Evolutionary conservation across 2,329 filamentous ascomycete species (phyloP).

Genomic region (Talaromyces albobiverticillius): DNA sequence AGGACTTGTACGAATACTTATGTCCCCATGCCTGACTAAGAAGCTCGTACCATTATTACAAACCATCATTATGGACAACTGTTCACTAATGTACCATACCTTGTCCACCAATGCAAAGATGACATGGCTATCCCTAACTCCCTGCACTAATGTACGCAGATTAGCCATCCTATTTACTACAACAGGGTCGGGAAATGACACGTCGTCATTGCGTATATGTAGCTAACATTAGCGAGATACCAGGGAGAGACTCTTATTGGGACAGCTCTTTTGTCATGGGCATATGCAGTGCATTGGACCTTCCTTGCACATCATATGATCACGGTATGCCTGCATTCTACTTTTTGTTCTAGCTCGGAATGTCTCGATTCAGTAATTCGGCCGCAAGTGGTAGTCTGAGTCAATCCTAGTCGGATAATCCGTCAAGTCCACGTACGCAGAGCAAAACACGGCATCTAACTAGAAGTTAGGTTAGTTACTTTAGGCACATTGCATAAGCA

Average conservation of each 20-base stretch:
- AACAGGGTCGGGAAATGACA: neutral
- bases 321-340: neutral
- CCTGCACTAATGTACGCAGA: neutral
- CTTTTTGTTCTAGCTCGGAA: neutral
- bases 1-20: slow-evolving; percentile 2
- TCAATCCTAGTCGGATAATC: neutral
- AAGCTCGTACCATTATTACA: neutral
- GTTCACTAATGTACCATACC: neutral
- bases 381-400: neutral
- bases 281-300: neutral
- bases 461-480: too few relatives aligned
- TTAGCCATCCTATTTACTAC: neutral
- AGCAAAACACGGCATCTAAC: too few relatives aligned
- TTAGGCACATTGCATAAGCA: too few relatives aligned
- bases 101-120: neutral
- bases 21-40: neutral
- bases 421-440: neutral
- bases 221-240: neutral
- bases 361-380: neutral
- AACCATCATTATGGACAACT: neutral
- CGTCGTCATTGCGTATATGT: neutral
- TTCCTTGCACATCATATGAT: neutral
- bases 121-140: too few relatives aligned
- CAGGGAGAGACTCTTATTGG: neutral
- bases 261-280: neutral